Base-by-base conservation (phyloP, 352 stramenopile genomes). In the Pythium plurisporium region DNA sequence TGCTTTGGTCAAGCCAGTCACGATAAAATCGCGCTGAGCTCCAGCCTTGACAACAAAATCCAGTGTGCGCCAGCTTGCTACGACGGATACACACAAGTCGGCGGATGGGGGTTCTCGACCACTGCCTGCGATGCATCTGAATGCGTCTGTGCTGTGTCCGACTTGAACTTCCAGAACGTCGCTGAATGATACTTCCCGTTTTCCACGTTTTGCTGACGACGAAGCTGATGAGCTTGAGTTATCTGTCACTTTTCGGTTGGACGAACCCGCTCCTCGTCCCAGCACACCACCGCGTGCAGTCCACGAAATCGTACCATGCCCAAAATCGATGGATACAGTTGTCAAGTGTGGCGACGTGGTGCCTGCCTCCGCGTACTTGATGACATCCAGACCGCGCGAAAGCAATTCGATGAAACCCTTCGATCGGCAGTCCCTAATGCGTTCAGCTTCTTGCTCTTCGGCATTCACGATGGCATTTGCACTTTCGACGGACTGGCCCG, bases 391-490 rank as follows among this genome's bases (percentile, higher is more conserved):
- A 5, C 80, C 83, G 25, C 77, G 73, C 22, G 55, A 67, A 0
- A 93, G 62, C 43, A 93, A 49, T 43, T 93, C 83, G 2, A 65
- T 65, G 50, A 93, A 86, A n/a, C 80, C 83, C 51, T 76, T 69
- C 3, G 48, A 55, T 42, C 79, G 69, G 27, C 80, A 90, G 31
- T 91, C 79, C 11, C 72, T 55, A 6, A 81, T 51, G 7, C 79
- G 74, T 31, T 62, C 37, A 22, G 19, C 33, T 38, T 85, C 72
- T 12, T 70, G 60, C 17, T 52, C 48, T 34, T 59, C 51, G 9
- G 26, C 30, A 19, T n/a, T n/a, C n/a, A n/a, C n/a, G n/a, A n/a
- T n/a, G n/a, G n/a, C n/a, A n/a, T n/a, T n/a, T n/a, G n/a, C n/a
- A n/a, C n/a, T n/a, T n/a, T n/a, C n/a, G n/a, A n/a, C n/a, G n/a